Base-by-base conservation (phyloP, 441 rosid genomes). In the Macaranga tanarius region DNA sequence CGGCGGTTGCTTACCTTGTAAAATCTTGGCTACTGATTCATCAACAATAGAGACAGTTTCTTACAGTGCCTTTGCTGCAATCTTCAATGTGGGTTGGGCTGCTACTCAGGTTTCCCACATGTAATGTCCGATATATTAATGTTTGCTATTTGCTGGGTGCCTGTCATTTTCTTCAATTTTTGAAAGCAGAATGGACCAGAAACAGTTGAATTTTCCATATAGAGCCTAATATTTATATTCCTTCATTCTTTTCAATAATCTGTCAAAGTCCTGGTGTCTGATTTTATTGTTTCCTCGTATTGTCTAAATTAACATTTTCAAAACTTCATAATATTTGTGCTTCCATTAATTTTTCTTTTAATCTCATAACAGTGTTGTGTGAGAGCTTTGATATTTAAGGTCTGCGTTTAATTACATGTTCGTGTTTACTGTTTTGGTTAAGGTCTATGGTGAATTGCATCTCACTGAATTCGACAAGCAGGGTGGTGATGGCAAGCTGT, bases 71-170 rank as follows among this genome's bases (percentile, higher is more conserved):
- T 92, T 86, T 81, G 98, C 98, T 62, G 98, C 97, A 70, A 90
- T 95, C 75, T 95, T 95, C 83, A 95, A 95, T 81, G 78, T 92
- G 65, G 99, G 99, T 52, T 95, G 98, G 98, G 99, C 98, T 51
- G 96, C 95, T 76, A 87, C 99, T 79, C 99, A 95, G 73, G 99
- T 95, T 84, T 93, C 99, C 38, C 98, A 95, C 84, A 95, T 95
- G 99, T 95, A 91, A 84, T 75, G 63, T 65, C 62, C 55, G 42
- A 48, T 61, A 47, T 40, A 72, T 67, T 28, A 42, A 16, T 58
- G 23, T 71, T 47, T 52, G 40, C 31, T 25, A 6, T 2, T 76
- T 48, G 12, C 62, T 73, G 51, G 31, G 1, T 70, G 62, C 60
- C 73, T 28, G 45, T 8, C 25, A 55, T 73, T 22, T 10, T 71